Base-by-base conservation (phyloP, 176 grass and related monocot genomes). In the Triticum turgidum region DNA sequence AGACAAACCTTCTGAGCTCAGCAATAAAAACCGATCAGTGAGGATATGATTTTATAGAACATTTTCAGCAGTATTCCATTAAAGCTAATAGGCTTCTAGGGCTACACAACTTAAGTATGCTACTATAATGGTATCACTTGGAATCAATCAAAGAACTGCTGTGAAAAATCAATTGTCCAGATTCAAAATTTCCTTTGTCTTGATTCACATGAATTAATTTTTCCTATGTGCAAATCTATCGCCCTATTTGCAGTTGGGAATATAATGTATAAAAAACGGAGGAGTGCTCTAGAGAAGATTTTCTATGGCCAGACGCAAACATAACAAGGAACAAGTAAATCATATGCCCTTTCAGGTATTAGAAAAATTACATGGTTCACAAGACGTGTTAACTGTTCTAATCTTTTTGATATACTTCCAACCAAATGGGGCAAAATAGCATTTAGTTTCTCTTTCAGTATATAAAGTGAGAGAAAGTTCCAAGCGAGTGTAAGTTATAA, bases 1-100 rank as follows among this genome's bases (percentile, higher is more conserved):
- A 98, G 93, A 54, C 96, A 98, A 69, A 98, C 96, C 84, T 98
- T 98, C 96, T 98, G 91, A 58, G 85, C 54, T 95, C 80, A 65
- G 63, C 70, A 75, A 89, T 79, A 69, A 35, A 62, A 73, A 68
- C 4, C 45, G 47, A 33, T 3, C 14, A 45, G 59, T 62, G 61
- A 77, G 35, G n/a, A 35, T 24, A 75, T 80, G 29, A 88, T 62
- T 64, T 79, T 34, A 76, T 22, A 83, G 18, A 66, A 49, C 33
- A 59, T 63, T 73, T 84, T 65, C 33, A 71, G 24, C 29, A 67
- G 11, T 65, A 69, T 56, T 82, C 30, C 65, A 49, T 47, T 69
- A 82, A 86, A 22, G 61, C 8, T 25, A 58, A 25, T 45, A 75
- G 9, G 61, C 61, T 64, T 61, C 66, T 59, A 81, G 68, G 25